phyloP scores from a whole-genome alignment of 805 yeast species.

The Starmerella gropengiesseri region DNA sequence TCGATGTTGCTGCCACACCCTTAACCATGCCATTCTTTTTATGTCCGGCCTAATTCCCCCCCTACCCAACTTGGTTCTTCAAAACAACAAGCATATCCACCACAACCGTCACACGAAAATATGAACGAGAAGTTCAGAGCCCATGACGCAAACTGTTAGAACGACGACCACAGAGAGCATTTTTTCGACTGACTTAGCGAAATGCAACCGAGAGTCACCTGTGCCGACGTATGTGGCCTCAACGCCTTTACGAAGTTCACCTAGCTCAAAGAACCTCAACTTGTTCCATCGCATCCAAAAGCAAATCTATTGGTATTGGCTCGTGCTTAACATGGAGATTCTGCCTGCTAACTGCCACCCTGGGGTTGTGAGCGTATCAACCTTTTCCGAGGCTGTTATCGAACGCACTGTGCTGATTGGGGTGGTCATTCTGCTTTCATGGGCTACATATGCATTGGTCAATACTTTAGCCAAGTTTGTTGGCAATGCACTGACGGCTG shows the following conservation, averaged over 20 bases:
- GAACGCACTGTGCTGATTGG: conserved; percentile 1
- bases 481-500: too few relatives aligned
- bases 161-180: neutral
- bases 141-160: neutral
- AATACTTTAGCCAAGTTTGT: neutral
- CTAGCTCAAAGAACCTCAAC: neutral
- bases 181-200: neutral
- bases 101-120: too few relatives aligned
- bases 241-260: too few relatives aligned
- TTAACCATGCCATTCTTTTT: too few relatives aligned
- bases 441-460: neutral
- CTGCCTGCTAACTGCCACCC: conserved; percentile 4
- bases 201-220: neutral
- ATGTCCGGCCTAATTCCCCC: too few relatives aligned
- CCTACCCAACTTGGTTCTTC: too few relatives aligned
- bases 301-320: neutral
- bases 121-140: too few relatives aligned
- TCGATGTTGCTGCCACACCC: too few relatives aligned
- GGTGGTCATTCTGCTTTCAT: neutral
- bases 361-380: neutral
- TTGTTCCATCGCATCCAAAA: neutral
- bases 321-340: conserved; percentile 1
- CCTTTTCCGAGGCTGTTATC: neutral
- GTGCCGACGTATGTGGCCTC: neutral
- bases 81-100: too few relatives aligned